Percentiles rank a stretch among this genome's conserved stretches.
phyloP scores from a whole-genome alignment of 2,329 filamentous ascomycete species.

The Colletotrichum sp. region DNA sequence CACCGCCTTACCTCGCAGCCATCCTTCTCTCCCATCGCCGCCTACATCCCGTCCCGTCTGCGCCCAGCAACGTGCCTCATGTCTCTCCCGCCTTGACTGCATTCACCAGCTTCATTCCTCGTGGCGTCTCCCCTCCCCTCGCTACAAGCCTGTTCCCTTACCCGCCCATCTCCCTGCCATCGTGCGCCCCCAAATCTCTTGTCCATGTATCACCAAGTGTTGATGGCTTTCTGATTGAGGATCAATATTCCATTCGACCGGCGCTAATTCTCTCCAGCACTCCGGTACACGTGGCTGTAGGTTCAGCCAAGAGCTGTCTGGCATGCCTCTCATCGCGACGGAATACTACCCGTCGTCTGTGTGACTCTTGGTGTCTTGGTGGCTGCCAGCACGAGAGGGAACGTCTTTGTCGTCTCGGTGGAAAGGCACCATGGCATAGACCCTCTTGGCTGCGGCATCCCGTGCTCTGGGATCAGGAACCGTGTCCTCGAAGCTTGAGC shows the following conservation, averaged over 20 bases:
- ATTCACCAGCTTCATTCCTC: slow-evolving; percentile 17
- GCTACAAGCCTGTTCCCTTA: background rate
- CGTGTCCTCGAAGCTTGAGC: background rate
- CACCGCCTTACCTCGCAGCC: background rate
- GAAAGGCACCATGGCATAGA: slow-evolving; percentile 4
- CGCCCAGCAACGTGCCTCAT: background rate
- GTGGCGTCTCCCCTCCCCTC: background rate
- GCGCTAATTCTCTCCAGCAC: slow-evolving; percentile 4
- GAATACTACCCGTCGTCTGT: background rate
- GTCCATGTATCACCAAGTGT: background rate
- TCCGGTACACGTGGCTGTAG: slow-evolving; percentile 19
- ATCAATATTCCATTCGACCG: slow-evolving; percentile 16
- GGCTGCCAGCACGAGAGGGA: background rate
- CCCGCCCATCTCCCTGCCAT: background rate
- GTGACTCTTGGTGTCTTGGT: background rate
- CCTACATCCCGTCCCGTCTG: background rate
- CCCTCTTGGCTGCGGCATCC: slow-evolving; percentile 9
- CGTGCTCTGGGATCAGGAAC: background rate
- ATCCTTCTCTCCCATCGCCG: background rate
- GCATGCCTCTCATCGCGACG: background rate
- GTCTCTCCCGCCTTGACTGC: background rate
- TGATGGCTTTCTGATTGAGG: background rate
- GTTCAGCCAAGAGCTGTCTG: background rate
- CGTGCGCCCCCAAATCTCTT: background rate
- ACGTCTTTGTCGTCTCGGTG: background rate